Conservation (phyloP, 2,329 filamentous ascomycete genomes). For the Aspergillus pseudoglaucus region DNA sequence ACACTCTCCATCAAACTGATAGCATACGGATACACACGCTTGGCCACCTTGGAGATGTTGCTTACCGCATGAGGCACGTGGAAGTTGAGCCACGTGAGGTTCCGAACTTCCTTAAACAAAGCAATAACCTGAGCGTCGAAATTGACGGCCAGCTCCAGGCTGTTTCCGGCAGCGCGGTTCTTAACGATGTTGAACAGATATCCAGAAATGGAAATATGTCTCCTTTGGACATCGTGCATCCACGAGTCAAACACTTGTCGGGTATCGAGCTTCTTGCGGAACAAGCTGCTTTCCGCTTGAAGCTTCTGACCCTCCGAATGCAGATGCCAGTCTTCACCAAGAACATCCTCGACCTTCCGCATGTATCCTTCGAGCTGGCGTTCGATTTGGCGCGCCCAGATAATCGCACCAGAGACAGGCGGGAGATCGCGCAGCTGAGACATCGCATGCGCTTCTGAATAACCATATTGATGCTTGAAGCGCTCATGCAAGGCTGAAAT, state of each 20-base stretch:
- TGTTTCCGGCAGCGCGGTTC: conserved; percentile 83
- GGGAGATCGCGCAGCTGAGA: conserved; percentile 92
- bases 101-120: conserved; percentile 96
- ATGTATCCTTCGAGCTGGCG: conserved; percentile 93
- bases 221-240: conserved; percentile 80
- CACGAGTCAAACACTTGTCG: conserved; percentile 91
- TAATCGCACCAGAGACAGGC: conserved; percentile 92
- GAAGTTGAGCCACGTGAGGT: conserved; percentile 90
- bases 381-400: conserved; percentile 96
- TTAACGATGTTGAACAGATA: conserved; percentile 84
- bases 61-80: conserved; percentile 89
- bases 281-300: conserved; percentile 82
- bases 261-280: conserved; percentile 93
- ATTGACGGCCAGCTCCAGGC: conserved; percentile 83
- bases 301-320: conserved; percentile 94
- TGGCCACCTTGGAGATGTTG: conserved; percentile 97
- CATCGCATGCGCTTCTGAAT: conserved; percentile 97
- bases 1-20: conserved; percentile 98
- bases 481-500: conserved; percentile 90
- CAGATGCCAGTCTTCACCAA: conserved; percentile 88
- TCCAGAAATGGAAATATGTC: conserved; percentile 85
- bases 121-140: conserved; percentile 97
- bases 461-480: conserved; percentile 98
- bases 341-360: conserved; percentile 97
- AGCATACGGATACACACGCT: conserved; percentile 94